Conservation (phyloP, 2,329 filamentous ascomycete species). For the Apiospora kogelbergensis region DNA sequence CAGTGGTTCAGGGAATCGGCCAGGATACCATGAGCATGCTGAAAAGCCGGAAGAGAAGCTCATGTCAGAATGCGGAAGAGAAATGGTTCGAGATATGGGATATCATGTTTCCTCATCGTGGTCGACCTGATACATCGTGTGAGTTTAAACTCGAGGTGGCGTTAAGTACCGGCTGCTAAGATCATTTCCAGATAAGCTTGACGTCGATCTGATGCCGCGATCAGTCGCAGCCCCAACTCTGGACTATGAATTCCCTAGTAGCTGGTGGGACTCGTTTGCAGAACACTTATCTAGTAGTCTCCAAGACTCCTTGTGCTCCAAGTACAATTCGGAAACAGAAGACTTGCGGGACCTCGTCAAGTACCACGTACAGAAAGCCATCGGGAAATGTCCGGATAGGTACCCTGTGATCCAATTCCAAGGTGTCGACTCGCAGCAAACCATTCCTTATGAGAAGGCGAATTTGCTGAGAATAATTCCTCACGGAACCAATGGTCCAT, state of each 20-base stretch:
- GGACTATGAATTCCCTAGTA: background rate
- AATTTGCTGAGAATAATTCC: no score
- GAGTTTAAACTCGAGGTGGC: background rate
- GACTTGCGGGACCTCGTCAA: no score
- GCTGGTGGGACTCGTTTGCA: background rate
- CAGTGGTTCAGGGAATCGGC: background rate
- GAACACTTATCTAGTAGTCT: background rate
- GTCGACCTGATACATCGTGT: background rate
- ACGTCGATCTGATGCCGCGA: background rate
- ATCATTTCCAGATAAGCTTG: background rate
- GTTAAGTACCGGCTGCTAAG: background rate
- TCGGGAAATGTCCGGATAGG: no score
- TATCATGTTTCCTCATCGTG: background rate
- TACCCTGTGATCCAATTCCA: no score
- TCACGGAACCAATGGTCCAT: no score
- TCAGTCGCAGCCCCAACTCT: background rate
- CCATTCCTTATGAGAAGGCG: no score
- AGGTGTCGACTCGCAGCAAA: no score
- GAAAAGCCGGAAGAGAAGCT: background rate
- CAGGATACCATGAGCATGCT: background rate
- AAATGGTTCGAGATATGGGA: conserved; percentile 8
- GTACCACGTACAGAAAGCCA: no score
- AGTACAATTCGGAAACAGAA: no score
- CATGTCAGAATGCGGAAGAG: background rate
- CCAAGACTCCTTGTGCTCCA: no score